Base-by-base conservation (phyloP, 192 early-diverging fungal genomes). In the Dissophora globulifera region DNA sequence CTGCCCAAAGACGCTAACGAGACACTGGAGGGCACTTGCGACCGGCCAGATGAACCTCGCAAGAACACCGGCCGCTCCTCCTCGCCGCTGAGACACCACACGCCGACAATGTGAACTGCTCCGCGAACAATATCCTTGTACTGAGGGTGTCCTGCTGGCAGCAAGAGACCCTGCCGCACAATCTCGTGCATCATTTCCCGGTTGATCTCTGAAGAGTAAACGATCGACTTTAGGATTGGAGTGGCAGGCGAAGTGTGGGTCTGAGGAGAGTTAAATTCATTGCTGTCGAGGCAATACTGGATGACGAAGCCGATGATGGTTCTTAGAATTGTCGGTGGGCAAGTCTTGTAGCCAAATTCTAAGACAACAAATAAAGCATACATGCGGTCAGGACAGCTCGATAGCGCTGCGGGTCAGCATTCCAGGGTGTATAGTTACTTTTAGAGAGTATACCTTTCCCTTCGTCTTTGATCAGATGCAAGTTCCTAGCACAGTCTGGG, bases 151-250 rank as follows among this genome's bases (percentile, higher is more conserved):
- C 69, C 81, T 48, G 71, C 80, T 9, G 93, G 93, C 16, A 91
- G 27, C 40, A 89, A 57, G n/a, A 94, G 61, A 5, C 84, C 79
- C 69, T 95, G 93, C 46, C 89, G 70, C 3, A 94, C 54, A 42
- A 91, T 81, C 63, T 95, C 93, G 67, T 95, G 93, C 20, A 92
- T 79, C 32, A 93, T 82, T 66, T 95, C 93, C 2, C 92, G 64
- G 48, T 89, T 91, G 40, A 78, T 81, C 41, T 86, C 81, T 1
- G 81, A 79, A 1, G 80, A 79, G 20, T 83, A 68, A 4, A 89
- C 81, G 35, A 89, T 87, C 0, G 84, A 86, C 47, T 87, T 89
- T 16, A 89, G 62, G 29, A 89, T 87, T 4, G 86, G 86, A 1
- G 84, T 87, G 9, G 85, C 85, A 2, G 88, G 87, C 20, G 86